A percentile compares a stretch with the other conserved stretches of the same genome.
These are phyloP conservation scores for Aureobasidium sp. DNA, from an alignment of 2,329 filamentous ascomycete species.

Conservation along the genomic window DNA sequence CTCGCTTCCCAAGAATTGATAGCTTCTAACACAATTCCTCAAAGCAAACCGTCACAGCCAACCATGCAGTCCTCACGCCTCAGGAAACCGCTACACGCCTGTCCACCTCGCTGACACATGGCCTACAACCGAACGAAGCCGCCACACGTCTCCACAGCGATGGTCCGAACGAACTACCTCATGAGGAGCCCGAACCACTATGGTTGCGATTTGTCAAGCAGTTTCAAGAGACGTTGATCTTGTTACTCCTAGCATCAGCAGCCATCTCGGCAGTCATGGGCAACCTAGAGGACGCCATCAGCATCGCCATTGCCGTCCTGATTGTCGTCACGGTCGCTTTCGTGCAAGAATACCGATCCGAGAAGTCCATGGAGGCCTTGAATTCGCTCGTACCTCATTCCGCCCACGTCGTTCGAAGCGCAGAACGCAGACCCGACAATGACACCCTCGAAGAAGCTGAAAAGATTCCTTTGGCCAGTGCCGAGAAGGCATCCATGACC, in stretches of 20 bases:
- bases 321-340: constrained; percentile 97
- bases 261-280: constrained; percentile 82
- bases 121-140: constrained; percentile 74
- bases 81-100: constrained; percentile 70
- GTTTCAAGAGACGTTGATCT: constrained; percentile 90
- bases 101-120: constrained; percentile 73
- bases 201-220: constrained; percentile 95
- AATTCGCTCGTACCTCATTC: constrained; percentile 91
- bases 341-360: constrained; percentile 92
- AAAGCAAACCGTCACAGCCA: constrained; percentile 37
- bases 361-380: constrained; percentile 92
- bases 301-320: constrained; percentile 90
- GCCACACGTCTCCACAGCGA: constrained; percentile 68
- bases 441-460: constrained; percentile 14
- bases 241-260: constrained; percentile 84
- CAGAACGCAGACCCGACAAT: constrained; percentile 10
- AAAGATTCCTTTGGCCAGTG: constrained; percentile 41
- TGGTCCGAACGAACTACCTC: constrained; percentile 89
- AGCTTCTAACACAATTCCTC: neutral
- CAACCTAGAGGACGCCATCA: constrained; percentile 90
- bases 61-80: constrained; percentile 60
- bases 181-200: constrained; percentile 85
- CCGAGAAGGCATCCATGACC: constrained; percentile 70
- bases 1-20: neutral
- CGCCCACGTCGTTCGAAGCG: constrained; percentile 75